A percentile compares a stretch with the other conserved stretches of the same genome.
These are phyloP conservation scores for Clitopilus passeckerianus DNA, from an alignment of 768 basidiomycete genomes.

Conservation along the genomic window DNA sequence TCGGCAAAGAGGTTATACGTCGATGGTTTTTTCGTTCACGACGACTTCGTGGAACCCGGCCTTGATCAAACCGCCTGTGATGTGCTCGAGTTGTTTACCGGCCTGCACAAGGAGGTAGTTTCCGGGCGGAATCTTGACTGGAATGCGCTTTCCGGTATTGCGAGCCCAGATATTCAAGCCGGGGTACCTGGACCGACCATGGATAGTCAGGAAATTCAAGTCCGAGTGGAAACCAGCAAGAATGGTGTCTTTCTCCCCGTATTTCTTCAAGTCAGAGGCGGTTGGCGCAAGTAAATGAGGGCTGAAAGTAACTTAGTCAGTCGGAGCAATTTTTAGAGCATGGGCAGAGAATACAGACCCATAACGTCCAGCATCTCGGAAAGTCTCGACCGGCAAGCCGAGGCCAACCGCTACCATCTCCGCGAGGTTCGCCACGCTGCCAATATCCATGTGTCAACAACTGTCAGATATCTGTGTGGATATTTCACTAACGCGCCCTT, in stretches of 20 bases:
- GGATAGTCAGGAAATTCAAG: conserved; percentile 91
- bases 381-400: conserved; percentile 62
- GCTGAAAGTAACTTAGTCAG: conserved; percentile 16
- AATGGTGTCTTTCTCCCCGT: conserved; percentile 74
- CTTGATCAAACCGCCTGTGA: conserved; percentile 79
- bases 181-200: conserved; percentile 82
- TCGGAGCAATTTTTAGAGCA: neutral
- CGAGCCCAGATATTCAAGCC: conserved; percentile 94
- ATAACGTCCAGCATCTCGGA: conserved; percentile 78
- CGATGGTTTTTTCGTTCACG: conserved; percentile 74
- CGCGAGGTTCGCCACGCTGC: conserved; percentile 79
- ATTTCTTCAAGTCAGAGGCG: conserved; percentile 83
- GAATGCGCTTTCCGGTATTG: conserved; percentile 86
- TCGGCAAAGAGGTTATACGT: conserved; percentile 35
- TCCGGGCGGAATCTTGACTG: conserved; percentile 80
- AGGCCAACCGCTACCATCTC: conserved; percentile 87
- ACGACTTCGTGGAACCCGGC: conserved; percentile 96
- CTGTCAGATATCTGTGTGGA: neutral
- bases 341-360: conserved; percentile 45
- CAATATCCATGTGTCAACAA: conserved; percentile 6
- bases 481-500: conserved; percentile 65
- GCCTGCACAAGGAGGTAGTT: conserved; percentile 89
- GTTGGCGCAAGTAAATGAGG: conserved; percentile 92
- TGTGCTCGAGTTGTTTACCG: conserved; percentile 91
- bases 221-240: conserved; percentile 94